Base-by-base conservation (phyloP, 1,284 basidiomycete genomes). In the Naganishia liquefaciens region DNA sequence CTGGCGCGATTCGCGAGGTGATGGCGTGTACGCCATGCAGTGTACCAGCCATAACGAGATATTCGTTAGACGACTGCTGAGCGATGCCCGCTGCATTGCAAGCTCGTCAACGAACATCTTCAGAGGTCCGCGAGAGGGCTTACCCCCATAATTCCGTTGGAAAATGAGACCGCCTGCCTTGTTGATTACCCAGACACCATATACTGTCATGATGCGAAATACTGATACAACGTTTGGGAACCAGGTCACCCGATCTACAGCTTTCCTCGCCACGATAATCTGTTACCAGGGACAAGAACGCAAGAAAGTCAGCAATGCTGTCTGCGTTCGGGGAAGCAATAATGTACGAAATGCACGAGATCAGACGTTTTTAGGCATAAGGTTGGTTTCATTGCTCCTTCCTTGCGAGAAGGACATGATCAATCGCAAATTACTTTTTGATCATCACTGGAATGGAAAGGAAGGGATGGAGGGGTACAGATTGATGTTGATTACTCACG, bases 11-110 rank as follows among this genome's bases (percentile, higher is more conserved):
- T 46, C 91, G 87, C 68, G 90, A 89, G 0, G 95, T 97, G 73
- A 99, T 99, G 15, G 96, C 96, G 74, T 99, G 96, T 49, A 99
- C 96, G 58, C 95, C 94, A 72, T 99, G 96, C 58, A 99, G 80
- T 9, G 96, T 99, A 54, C 96, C 95, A 1, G 96, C 96, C 33
- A 99, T 86, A 23, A 99, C 91, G 66, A 99, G 87, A 72, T 96
- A 90, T 77, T 98, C 95, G 80, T 99, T 99, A n/a, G 95, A 93
- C 7, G 89, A 88, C 69, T 94, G 81, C 63, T 87, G 85, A 9
- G 91, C 87, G 50, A 97, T 86, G 13, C 90, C 91, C 73, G 93
- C 93, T 94, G 73, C 25, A 30, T 44, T 46, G 39, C 17, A 6
- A n/a, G 44, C 25, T n/a, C 9, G 50, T 39, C 58, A 10, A 37